These are phyloP conservation scores for Seiridium cupressi DNA, from an alignment of 2,329 filamentous ascomycete genomes.

Conservation along the genomic window DNA sequence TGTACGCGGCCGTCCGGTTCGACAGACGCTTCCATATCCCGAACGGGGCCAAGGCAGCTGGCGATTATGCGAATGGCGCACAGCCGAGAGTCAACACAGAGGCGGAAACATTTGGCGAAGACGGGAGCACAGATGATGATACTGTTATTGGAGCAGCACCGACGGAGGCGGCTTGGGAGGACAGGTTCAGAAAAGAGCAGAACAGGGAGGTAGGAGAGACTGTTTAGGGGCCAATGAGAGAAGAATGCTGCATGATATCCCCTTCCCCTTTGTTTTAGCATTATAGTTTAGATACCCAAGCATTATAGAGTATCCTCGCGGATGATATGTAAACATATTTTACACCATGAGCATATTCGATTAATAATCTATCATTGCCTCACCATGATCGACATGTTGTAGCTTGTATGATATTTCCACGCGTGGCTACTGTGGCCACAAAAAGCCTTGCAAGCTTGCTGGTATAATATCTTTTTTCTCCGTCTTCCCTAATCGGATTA, in stretches of 20 bases:
- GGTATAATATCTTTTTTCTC: too few species aligned
- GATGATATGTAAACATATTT: too few species aligned
- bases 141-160: not conserved
- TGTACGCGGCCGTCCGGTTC: constrained; percentile 25
- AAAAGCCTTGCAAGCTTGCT: too few species aligned
- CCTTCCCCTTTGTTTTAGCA: not conserved
- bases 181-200: not conserved
- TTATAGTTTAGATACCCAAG: not conserved
- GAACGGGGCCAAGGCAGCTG: constrained; percentile 24
- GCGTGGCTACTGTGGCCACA: too few species aligned
- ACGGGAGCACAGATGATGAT: not conserved
- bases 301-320: not conserved
- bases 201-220: not conserved
- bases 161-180: not conserved
- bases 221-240: not conserved
- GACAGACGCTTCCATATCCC: constrained; percentile 29
- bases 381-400: too few species aligned
- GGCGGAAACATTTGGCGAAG: constrained; percentile 6
- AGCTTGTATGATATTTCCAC: too few species aligned
- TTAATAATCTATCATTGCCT: too few species aligned
- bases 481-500: too few species aligned
- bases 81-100: constrained; percentile 3
- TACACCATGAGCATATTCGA: too few species aligned
- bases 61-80: constrained; percentile 16
- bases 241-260: not conserved